Evolutionary conservation across 306 rosid species (phyloP).

Genomic region (Ziziphus jujuba): DNA sequence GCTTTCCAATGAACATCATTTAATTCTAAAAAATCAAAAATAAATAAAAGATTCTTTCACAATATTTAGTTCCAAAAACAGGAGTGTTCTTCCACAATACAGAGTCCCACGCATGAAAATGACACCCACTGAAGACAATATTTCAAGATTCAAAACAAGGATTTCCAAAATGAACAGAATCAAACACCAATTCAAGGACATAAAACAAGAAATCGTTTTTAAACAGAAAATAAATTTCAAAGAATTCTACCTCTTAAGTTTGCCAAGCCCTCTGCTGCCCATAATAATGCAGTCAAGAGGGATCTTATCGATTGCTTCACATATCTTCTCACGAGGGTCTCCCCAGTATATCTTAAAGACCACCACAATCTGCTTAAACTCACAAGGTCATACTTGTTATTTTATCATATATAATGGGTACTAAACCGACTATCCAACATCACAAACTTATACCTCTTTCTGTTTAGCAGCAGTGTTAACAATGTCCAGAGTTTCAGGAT

Average conservation of each 20-base stretch:
- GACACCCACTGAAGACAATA: too few species aligned
- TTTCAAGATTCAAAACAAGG: background rate
- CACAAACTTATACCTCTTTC: slow-evolving; percentile 44
- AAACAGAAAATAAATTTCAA: background rate
- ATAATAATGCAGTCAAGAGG: slow-evolving; percentile 57
- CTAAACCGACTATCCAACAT: background rate
- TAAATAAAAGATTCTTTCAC: background rate
- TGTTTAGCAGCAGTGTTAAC: slow-evolving; percentile 37
- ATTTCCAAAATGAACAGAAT: background rate
- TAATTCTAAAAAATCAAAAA: background rate
- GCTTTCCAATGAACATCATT: background rate
- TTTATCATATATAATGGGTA: background rate
- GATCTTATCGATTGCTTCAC: slow-evolving; percentile 54
- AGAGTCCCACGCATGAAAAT: too few species aligned
- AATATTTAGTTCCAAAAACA: background rate
- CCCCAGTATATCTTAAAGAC: slow-evolving; percentile 74
- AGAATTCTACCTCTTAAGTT: slow-evolving; percentile 48
- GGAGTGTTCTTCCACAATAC: too few species aligned
- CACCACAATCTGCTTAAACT: slow-evolving; percentile 49
- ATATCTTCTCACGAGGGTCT: slow-evolving; percentile 66
- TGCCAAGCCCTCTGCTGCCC: slow-evolving; percentile 91
- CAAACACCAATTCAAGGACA: background rate
- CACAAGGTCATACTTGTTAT: background rate
- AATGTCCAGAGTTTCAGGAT: slow-evolving; percentile 53
- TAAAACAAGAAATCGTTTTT: background rate